Evolutionary conservation across 23 red algal species (phyloP).

Genomic region (Gracilaria caudata): DNA sequence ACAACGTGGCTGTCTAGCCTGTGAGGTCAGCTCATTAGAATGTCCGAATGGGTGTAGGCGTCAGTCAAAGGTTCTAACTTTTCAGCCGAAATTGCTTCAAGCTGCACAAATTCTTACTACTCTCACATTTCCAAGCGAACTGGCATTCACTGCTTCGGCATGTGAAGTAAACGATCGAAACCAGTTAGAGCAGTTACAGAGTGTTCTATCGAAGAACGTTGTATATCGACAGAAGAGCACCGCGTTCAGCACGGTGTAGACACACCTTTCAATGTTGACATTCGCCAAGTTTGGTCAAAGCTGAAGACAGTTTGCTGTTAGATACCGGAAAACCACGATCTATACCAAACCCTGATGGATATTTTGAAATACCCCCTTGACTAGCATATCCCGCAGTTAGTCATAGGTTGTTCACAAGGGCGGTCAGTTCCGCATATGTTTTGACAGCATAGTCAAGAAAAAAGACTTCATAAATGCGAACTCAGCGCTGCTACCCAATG

Average conservation of each 20-base stretch:
- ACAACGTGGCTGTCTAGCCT: too few relatives aligned
- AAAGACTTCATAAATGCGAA: not conserved
- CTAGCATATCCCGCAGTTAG: not conserved
- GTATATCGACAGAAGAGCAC: not conserved
- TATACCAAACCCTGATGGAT: not conserved
- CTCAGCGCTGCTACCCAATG: not conserved
- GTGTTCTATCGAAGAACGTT: not conserved
- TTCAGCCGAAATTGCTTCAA: too few relatives aligned
- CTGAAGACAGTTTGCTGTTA: slow-evolving; percentile 2
- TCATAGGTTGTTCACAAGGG: too few relatives aligned
- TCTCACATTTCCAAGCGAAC: too few relatives aligned
- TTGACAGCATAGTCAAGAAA: too few relatives aligned
- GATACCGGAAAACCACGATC: not conserved
- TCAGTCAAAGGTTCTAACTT: too few relatives aligned
- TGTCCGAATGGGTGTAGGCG: too few relatives aligned
- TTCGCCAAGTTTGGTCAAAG: not conserved
- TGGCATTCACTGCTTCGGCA: too few relatives aligned
- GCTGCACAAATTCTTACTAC: too few relatives aligned
- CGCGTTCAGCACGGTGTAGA: not conserved
- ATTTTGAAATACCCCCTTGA: not conserved
- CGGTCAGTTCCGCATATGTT: too few relatives aligned
- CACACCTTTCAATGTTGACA: not conserved
- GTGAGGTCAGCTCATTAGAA: too few relatives aligned
- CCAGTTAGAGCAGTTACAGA: not conserved
- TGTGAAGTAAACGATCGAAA: too few relatives aligned